phyloP scores from a whole-genome alignment of 129 eudicot genomes.

The Solidago caesia region DNA sequence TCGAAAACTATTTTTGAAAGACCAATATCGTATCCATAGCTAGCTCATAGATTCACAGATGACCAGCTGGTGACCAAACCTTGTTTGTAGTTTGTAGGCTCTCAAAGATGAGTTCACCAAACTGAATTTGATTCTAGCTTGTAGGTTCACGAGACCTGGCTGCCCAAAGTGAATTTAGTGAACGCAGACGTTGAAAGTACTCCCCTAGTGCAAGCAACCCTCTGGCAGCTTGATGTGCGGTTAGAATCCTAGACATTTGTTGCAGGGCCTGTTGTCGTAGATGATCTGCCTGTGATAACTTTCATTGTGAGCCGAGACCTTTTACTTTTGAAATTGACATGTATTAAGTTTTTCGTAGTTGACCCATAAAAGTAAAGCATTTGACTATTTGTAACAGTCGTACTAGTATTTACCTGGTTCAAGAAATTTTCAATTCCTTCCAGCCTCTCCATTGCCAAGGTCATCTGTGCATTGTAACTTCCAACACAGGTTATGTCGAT shows the following conservation, averaged over 20 bases:
- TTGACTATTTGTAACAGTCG: not conserved
- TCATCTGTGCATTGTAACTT: conserved; percentile 53
- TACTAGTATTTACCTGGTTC: conserved; percentile 58
- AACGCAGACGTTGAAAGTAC: conserved; percentile 84
- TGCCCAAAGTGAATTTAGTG: conserved; percentile 78
- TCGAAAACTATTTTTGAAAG: not conserved
- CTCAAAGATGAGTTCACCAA: not conserved
- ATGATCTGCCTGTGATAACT: conserved; percentile 73
- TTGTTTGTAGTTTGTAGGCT: conserved; percentile 9
- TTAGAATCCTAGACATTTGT: conserved; percentile 65
- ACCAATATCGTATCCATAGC: not conserved
- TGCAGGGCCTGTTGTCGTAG: conserved; percentile 76
- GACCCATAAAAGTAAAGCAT: not conserved
- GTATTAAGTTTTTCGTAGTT: not conserved
- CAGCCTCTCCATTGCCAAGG: conserved; percentile 63
- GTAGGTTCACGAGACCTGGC: conserved; percentile 59
- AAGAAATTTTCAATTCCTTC: conserved; percentile 71
- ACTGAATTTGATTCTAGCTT: conserved; percentile 15
- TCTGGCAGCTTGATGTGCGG: conserved; percentile 77
- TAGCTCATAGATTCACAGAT: conserved; percentile 17
- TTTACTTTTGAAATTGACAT: not conserved
- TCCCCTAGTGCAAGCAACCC: conserved; percentile 90
- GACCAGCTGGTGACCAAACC: not conserved
- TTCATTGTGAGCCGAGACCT: not conserved
- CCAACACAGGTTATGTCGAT: conserved; percentile 37